Conservation (phyloP, 1,139 yeast genomes). For the Blastobotrys illinoisensis region DNA sequence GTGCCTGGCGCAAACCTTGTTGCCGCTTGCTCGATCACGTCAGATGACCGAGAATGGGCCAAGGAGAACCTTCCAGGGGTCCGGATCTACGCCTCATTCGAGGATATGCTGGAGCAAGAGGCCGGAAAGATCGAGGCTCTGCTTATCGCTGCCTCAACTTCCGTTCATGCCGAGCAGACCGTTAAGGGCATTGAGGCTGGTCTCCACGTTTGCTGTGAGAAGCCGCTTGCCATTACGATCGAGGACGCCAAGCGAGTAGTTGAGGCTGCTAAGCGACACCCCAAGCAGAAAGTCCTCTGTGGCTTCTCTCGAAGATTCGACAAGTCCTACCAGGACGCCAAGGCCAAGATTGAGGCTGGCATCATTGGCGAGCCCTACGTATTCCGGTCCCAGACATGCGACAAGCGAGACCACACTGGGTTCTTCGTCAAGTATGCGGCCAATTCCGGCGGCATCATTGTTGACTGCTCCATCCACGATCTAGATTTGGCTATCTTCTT, state of each 20-base stretch:
- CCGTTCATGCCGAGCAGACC: slow-evolving; percentile 21
- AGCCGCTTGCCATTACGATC: slow-evolving; percentile 18
- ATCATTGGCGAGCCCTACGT: slow-evolving; percentile 16
- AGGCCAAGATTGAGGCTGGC: slow-evolving; percentile 16
- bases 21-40: slow-evolving; percentile 21
- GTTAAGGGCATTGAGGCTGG: slow-evolving; percentile 19
- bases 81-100: slow-evolving; percentile 18
- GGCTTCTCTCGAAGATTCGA: slow-evolving; percentile 23
- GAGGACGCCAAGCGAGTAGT: slow-evolving; percentile 18
- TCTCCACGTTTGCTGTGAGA: slow-evolving; percentile 22
- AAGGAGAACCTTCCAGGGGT: slow-evolving; percentile 18
- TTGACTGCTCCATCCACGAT: slow-evolving; percentile 24
- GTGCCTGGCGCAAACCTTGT: slow-evolving; percentile 19
- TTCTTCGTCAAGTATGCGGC: slow-evolving; percentile 19
- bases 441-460: slow-evolving; percentile 23
- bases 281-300: slow-evolving; percentile 20
- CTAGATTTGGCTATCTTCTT: slow-evolving; percentile 19
- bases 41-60: slow-evolving; percentile 21
- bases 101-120: slow-evolving; percentile 18
- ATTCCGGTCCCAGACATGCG: slow-evolving; percentile 19
- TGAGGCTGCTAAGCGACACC: slow-evolving; percentile 17
- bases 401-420: slow-evolving; percentile 17
- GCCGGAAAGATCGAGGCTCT: slow-evolving; percentile 20
- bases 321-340: slow-evolving; percentile 20
- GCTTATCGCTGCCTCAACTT: slow-evolving; percentile 20